These are phyloP conservation scores for Cystobasidiopsis lactophilus DNA, from an alignment of 768 basidiomycete genomes.

Conservation along the genomic window DNA sequence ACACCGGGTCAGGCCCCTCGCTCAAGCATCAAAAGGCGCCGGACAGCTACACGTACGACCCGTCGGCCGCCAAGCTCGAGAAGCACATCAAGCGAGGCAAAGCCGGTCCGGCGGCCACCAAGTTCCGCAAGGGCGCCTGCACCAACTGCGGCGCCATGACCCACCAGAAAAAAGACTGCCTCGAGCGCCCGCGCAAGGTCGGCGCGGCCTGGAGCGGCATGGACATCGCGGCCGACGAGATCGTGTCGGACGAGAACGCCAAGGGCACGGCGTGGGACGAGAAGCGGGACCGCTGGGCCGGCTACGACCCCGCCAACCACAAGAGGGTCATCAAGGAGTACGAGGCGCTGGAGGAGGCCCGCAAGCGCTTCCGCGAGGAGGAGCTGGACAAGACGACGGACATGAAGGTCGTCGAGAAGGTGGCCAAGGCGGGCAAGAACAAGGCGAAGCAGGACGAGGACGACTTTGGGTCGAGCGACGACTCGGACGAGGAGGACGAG, in stretches of 20 bases:
- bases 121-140: slow-evolving; percentile 93
- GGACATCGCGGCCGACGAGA: slow-evolving; percentile 75
- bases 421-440: slow-evolving; percentile 49
- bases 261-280: slow-evolving; percentile 43
- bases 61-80: slow-evolving; percentile 45
- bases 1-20: slow-evolving; percentile 57
- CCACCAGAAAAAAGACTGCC: slow-evolving; percentile 71
- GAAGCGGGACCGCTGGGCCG: slow-evolving; percentile 96
- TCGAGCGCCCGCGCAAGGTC: slow-evolving; percentile 87
- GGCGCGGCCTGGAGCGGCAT: slow-evolving; percentile 82
- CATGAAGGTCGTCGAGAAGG: slow-evolving; percentile 68
- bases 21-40: slow-evolving; percentile 80
- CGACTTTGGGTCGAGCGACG: slow-evolving; percentile 79
- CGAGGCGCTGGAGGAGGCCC: slow-evolving; percentile 67
- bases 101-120: slow-evolving; percentile 69
- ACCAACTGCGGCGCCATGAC: slow-evolving; percentile 97
- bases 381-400: slow-evolving; percentile 86
- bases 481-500: slow-evolving; percentile 44
- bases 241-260: slow-evolving; percentile 53
- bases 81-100: slow-evolving; percentile 41
- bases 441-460: slow-evolving; percentile 33
- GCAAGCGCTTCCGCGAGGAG: slow-evolving; percentile 78
- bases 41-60: slow-evolving; percentile 32
- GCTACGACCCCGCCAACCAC: slow-evolving; percentile 77
- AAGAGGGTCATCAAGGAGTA: slow-evolving; percentile 79